Base-by-base conservation (phyloP, 345 rosid genomes). In the Euphorbia tirucalli region DNA sequence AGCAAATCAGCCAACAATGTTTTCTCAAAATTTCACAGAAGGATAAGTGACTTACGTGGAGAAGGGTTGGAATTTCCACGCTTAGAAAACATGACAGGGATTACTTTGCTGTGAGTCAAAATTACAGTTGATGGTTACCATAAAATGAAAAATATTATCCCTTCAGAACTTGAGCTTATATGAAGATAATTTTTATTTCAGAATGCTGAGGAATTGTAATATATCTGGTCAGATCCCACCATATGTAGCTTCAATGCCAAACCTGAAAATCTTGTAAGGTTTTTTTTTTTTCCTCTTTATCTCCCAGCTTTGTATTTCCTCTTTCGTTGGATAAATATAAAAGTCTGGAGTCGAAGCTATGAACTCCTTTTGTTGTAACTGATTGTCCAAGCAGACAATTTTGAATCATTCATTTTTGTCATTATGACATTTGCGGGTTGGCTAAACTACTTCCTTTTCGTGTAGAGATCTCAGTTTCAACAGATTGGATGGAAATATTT, bases 151-250 rank as follows among this genome's bases (percentile, higher is more conserved):
- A 58, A 13, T 59, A n/a, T 18, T 48, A 58, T 16, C 28, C 1
- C 6, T 24, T 10, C 11, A 19, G 19, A 7, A 59, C 16, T 60
- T 57, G 11, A 24, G 49, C n/a, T 58, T 35, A 49, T 54, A 19
- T 59, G 30, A 73, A 60, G 52, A 11, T 52, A 35, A 35, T n/a
- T 49, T 35, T 67, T 74, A 28, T 15, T 74, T 46, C 72, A 74
- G 77, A 67, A 24, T 60, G 48, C 37, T 74, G 65, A 58, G 77
- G 60, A 60, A 61, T 56, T 74, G 77, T 28, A 68, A 74, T 28
- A 32, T 74, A 68, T 67, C 72, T 32, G 77, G 72, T 30, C 6
- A 21, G 0, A 28, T 74, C 59, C 66, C 66, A 7, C 0, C 0
- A 11, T 7, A 32, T 3, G 21, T 0, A n/a, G n/a, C n/a, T n/a